These are phyloP conservation scores for Exophiala sp. DNA, from an alignment of 2,329 filamentous ascomycete genomes.

Conservation along the genomic window DNA sequence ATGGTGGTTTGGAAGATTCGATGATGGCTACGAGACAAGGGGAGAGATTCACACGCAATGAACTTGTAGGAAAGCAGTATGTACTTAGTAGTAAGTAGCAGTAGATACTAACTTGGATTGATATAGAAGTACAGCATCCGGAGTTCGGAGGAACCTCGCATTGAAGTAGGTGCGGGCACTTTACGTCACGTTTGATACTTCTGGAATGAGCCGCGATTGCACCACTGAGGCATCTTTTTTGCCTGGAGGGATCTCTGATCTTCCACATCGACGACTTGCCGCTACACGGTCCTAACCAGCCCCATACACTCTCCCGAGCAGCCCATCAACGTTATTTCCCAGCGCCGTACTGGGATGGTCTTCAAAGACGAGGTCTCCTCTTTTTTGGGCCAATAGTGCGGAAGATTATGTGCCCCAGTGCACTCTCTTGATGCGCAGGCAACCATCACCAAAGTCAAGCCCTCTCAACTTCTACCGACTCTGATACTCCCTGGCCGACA, in stretches of 20 bases:
- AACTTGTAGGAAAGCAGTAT: background rate
- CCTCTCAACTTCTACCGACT: background rate
- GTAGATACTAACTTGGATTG: background rate
- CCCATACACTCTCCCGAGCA: background rate
- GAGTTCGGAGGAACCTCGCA: slow-evolving; percentile 1
- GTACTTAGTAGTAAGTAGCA: background rate
- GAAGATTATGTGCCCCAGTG: too few species aligned
- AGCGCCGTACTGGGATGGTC: background rate
- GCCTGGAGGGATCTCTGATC: background rate
- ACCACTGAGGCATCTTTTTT: background rate
- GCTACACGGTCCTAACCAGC: too few species aligned
- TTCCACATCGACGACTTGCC: too few species aligned
- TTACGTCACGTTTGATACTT: slow-evolving; percentile 10
- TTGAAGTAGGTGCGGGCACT: background rate
- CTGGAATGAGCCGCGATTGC: background rate
- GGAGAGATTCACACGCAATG: background rate
- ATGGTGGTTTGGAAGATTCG: slow-evolving; percentile 42
- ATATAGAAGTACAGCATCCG: background rate
- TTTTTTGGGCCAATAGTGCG: too few species aligned
- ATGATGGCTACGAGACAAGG: background rate
- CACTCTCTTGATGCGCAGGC: background rate
- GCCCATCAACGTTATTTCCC: background rate
- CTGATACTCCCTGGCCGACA: slow-evolving; percentile 2
- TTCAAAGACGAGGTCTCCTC: too few species aligned
- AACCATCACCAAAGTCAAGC: background rate